Evolutionary conservation across 192 early-diverging fungal genomes (phyloP), one percentile per base, ranked within the genome.

Genomic region (Oehlia diaphana): DNA sequence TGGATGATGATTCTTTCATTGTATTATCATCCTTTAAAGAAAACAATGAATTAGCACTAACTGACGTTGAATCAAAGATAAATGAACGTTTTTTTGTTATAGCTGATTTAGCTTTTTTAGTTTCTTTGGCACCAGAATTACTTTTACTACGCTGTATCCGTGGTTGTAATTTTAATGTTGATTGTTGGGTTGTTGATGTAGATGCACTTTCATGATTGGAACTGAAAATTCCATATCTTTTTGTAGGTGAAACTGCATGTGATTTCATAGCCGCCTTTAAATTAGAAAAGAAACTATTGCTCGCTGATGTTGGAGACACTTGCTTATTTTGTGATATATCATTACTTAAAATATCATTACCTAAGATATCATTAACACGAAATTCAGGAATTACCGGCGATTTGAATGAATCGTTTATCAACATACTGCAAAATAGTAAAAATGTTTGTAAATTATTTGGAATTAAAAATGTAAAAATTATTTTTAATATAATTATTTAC

Each of bases 21-120:
- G 50, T 19, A 65, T 28, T 23, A 28, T 65, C 64, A 28, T 65
- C 63, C n/a, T 63, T 63, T 23, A 6, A 26, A 9, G 63, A 63
- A 21, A 23, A 21, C 26, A 23, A 28, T 26, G 64, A 65, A 28
- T 23, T 28, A 28, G 64, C 21, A 28, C 26, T 28, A 10, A 10
- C 10, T 65, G 64, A 65, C 23, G 26, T 28, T 28, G 64, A 31
- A 65, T 65, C 64, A 65, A 65, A 65, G n/a, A 65, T 65, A 65
- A 65, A 65, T 28, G 64, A 65, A 28, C 64, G n/a, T 23, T 65
- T 65, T 65, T 65, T 65, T 31, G 64, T 65, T 26, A 65, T 31
- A 13, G n/a, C 7, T 9, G 64, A 9, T 65, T 65, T 65, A 28
- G 2, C 28, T 31, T 65, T 65, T 10, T 28, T 28, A 64, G 10